Base-by-base conservation (phyloP, 257 asterid species). In the Linderniella brevidens region DNA sequence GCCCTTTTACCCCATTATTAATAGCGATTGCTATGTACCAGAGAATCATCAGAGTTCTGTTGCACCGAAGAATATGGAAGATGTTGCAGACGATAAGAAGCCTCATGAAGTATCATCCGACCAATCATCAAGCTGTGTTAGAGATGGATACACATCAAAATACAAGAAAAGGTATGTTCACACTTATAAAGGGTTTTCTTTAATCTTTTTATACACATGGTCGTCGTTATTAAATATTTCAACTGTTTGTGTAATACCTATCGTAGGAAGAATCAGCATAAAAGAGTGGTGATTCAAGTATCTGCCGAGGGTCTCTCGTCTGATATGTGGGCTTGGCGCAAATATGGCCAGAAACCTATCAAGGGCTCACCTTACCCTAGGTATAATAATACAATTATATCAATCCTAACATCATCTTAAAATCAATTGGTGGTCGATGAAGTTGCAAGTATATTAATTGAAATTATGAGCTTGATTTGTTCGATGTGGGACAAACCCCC, bases 291-390 rank as follows among this genome's bases (percentile, higher is more conserved):
- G 70, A 48, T 70, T 39, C 84, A 76, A 52, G 80, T 80, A 17
- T 57, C 78, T 9, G 90, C 82, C 0, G 85, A 78, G 35, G 93
- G 73, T 8, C 82, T 88, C 3, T 42, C 78, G 64, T 69, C 90
- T 39, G 98, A 88, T 63, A 65, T 51, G 74, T 88, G 98, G 98
- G 98, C 98, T 38, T 88, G 98, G 98, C 71, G 98, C 8, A 88
- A 88, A 60, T 88, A 88, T 58, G 98, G 98, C n/a, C 98, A 88
- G 49, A 88, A 88, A 66, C 97, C 97, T 17, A 88, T 88, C 18
- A 88, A 88, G 68, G 97, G 95, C 37, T 88, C 98, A 0, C 93
- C 93, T 5, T 76, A 72, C 66, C 98, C 98, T 44, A 88, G 98
- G 98, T 87, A 13, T 1, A 25, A 25, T 6, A 25, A 25, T 6